Base-by-base conservation (phyloP, 2,329 filamentous ascomycete genomes). In the Penicillium sclerotigenum region DNA sequence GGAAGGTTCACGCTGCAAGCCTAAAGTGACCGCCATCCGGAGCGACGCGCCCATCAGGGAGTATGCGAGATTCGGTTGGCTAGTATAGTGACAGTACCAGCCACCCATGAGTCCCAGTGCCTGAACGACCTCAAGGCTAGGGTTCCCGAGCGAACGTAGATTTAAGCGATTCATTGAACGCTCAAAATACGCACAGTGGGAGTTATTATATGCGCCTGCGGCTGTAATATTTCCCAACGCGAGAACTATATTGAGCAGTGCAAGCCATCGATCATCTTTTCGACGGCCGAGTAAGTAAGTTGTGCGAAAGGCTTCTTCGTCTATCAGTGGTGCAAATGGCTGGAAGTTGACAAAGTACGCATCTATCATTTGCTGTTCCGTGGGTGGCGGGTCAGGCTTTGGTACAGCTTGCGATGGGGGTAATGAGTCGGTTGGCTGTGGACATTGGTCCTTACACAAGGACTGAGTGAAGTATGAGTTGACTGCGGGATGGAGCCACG, bases 21-120 rank as follows among this genome's bases (percentile, higher is more conserved):
- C 87, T 22, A 90, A 78, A 0, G 86, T 84, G 57, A 84, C 87
- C 10, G 87, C 87, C 81, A 90, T 87, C 50, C 87, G 79, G 50
- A 89, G 78, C 16, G 86, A 84, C 2, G 85, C 86, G n/a, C 87
- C 87, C 63, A 87, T 81, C 6, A 90, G 79, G 22, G 85, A 84
- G 68, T 89, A 88, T 20, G 86, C 87, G 77, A 90, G 87, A 67
- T 89, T 89, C 1, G 87, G 87, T 24, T 86, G 80, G 73, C 89
- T 89, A 63, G 87, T 83, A 67, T 90, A 90, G 71, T 90, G 87
- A 59, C 89, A 82, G 68, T 90, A 90, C 73, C 85, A 88, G 38
- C 87, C 87, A 45, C 86, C 86, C 66, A 90, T 86, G 24, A 90
- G 78, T 5, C 83, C 83, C 20, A 90, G 72, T 1, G 87, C 84